Evolutionary conservation across 805 yeast genomes (phyloP).

Genomic region (Lachancea sp.): DNA sequence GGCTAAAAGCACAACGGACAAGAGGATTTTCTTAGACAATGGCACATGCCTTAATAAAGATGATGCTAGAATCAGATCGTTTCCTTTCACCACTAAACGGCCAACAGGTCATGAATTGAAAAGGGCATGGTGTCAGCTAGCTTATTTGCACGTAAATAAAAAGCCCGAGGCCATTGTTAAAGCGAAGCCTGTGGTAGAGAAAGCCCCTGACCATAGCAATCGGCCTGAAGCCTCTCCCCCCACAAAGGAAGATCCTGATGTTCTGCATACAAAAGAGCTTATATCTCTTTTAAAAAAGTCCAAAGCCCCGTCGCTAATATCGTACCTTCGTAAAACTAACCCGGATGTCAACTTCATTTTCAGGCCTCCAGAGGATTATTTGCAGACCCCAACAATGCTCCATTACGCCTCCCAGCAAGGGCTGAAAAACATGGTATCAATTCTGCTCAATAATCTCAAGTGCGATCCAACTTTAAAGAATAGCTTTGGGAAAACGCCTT

Average conservation of each 20-base stretch:
- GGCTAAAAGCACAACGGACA: constrained; percentile 69
- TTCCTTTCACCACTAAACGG: constrained; percentile 87
- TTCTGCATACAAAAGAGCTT: constrained; percentile 49
- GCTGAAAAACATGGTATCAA: constrained; percentile 54
- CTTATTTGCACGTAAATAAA: constrained; percentile 49
- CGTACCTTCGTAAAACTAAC: constrained; percentile 53
- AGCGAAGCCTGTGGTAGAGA: neutral
- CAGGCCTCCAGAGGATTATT: constrained; percentile 48
- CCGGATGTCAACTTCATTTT: constrained; percentile 48
- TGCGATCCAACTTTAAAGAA: constrained; percentile 63
- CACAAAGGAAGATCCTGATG: constrained; percentile 30
- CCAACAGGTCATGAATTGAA: constrained; percentile 79
- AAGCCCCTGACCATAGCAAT: neutral
- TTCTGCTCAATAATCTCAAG: constrained; percentile 55
- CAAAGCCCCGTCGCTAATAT: constrained; percentile 65
- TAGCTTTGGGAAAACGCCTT: constrained; percentile 55
- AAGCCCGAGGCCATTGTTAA: constrained; percentile 39
- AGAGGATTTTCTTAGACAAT: constrained; percentile 56
- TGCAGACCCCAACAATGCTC: constrained; percentile 61
- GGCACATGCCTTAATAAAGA: constrained; percentile 44
- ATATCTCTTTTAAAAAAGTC: constrained; percentile 59
- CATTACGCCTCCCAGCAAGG: constrained; percentile 73
- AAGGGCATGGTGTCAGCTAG: constrained; percentile 74
- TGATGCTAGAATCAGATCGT: constrained; percentile 58
- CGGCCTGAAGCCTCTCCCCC: neutral